Conservation (phyloP, 805 yeast genomes). For the Huiozyma naganishii region DNA sequence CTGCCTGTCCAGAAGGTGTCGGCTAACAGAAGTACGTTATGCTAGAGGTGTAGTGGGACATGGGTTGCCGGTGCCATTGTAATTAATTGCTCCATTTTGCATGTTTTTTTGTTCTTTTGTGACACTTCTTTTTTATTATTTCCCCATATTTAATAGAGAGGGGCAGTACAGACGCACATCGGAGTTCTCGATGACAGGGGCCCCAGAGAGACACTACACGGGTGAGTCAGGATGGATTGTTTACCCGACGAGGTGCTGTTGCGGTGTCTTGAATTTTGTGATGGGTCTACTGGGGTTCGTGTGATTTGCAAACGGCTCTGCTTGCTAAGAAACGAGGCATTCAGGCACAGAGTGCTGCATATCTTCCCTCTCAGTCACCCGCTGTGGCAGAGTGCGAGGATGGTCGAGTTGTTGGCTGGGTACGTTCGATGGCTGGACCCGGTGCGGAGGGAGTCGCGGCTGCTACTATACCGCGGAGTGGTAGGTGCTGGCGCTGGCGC, state of each 20-base stretch:
- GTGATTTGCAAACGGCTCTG: neutral
- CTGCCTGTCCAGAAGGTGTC: too few species aligned
- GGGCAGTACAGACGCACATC: too few species aligned
- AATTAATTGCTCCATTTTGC: too few species aligned
- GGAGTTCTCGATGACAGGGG: too few species aligned
- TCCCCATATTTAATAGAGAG: too few species aligned
- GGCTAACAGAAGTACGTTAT: too few species aligned
- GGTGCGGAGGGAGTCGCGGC: constrained; percentile 3
- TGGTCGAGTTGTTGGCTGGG: constrained; percentile 1
- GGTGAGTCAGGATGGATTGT: neutral
- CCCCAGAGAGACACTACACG: too few species aligned
- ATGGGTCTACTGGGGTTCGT: neutral
- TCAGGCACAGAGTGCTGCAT: constrained; percentile 6
- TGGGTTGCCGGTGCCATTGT: too few species aligned
- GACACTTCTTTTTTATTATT: too few species aligned
- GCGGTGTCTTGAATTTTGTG: neutral
- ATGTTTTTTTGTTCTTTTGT: too few species aligned
- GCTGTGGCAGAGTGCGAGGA: constrained; percentile 5
- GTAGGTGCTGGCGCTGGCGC: neutral
- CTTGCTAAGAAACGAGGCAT: constrained; percentile 7
- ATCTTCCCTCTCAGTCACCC: constrained; percentile 2
- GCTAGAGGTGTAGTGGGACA: too few species aligned
- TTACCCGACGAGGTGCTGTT: constrained; percentile 2
- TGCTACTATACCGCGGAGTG: neutral
- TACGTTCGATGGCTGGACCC: constrained; percentile 10